Percentiles rank a stretch among this genome's conserved stretches.
phyloP scores from a whole-genome alignment of 352 stramenopile species.

The Phytophthora tubulina region DNA sequence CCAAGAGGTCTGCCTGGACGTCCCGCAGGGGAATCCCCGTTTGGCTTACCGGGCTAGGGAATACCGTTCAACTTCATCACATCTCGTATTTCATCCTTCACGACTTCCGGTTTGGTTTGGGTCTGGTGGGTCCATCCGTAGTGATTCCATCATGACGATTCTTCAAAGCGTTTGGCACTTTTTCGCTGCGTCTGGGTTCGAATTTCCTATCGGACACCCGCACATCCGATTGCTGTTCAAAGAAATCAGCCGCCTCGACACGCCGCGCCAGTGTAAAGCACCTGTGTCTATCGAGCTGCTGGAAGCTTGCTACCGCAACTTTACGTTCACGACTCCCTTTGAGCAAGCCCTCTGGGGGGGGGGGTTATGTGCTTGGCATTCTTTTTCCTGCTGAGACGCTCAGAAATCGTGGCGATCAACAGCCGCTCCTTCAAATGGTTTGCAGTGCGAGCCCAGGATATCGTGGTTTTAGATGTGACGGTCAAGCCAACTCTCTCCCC shows the following conservation, averaged over 20 bases:
- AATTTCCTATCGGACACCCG: slow-evolving; percentile 12
- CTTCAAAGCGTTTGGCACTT: slow-evolving; percentile 15
- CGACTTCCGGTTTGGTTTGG: slow-evolving; percentile 16
- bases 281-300: slow-evolving; percentile 11
- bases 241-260: slow-evolving; percentile 13
- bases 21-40: not conserved
- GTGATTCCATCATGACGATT: slow-evolving; percentile 7
- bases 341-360: slow-evolving; percentile 14
- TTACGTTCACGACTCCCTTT: slow-evolving; percentile 3
- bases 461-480: not conserved
- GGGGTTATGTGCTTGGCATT: slow-evolving; percentile 8
- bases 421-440: slow-evolving; percentile 5
- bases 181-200: slow-evolving; percentile 1
- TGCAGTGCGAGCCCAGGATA: slow-evolving; percentile 4
- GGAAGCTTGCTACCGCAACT: slow-evolving; percentile 6
- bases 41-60: slow-evolving; percentile 1
- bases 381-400: slow-evolving; percentile 8
- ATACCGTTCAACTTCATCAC: slow-evolving; percentile 5
- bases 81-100: slow-evolving; percentile 24
- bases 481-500: not conserved
- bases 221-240: slow-evolving; percentile 21
- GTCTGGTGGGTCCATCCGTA: not conserved
- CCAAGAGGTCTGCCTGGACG: not conserved
- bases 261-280: not conserved
- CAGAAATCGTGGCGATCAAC: slow-evolving; percentile 12